A percentile compares a stretch with the other conserved stretches of the same genome.
Conservation (phyloP, 345 rosid species). For the Ricinus communis region DNA sequence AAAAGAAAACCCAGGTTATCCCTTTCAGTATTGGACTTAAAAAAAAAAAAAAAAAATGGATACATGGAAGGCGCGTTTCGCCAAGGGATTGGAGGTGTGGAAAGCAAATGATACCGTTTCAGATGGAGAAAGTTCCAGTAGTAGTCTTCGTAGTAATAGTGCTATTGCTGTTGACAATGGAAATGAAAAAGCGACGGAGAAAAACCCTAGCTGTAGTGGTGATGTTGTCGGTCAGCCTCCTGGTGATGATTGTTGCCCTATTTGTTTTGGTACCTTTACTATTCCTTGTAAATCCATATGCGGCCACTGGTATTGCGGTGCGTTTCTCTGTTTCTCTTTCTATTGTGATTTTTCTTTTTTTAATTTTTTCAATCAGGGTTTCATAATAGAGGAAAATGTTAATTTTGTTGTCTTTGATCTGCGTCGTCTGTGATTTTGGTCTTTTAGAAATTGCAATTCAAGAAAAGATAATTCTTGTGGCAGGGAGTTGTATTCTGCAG, state of each 20-base stretch:
- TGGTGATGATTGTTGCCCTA: slow-evolving; percentile 76
- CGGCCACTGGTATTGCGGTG: slow-evolving; percentile 97
- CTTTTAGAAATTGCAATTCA: slow-evolving; percentile 5
- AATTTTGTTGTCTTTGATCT: background rate
- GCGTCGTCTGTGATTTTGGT: background rate
- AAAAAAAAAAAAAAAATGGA: background rate
- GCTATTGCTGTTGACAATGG: background rate
- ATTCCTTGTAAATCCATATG: slow-evolving; percentile 75
- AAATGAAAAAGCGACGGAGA: slow-evolving; percentile 23
- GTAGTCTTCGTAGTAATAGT: slow-evolving; percentile 1
- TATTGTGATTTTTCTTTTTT: background rate
- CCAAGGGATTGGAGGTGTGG: background rate
- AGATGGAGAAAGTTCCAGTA: background rate
- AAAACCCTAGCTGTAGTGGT: slow-evolving; percentile 16
- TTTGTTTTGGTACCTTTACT: slow-evolving; percentile 66
- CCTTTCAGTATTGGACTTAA: no score
- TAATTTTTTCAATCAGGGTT: background rate
- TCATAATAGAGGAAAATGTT: no score
- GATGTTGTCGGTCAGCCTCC: no score
- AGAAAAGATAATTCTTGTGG: no score
- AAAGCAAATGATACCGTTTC: background rate
- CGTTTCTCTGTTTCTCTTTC: no score
- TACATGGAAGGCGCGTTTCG: background rate
- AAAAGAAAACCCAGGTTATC: no score
- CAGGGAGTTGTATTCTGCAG: slow-evolving; percentile 82